phyloP scores from a whole-genome alignment of 2,329 filamentous ascomycete genomes.

The Beauveria sp. region DNA sequence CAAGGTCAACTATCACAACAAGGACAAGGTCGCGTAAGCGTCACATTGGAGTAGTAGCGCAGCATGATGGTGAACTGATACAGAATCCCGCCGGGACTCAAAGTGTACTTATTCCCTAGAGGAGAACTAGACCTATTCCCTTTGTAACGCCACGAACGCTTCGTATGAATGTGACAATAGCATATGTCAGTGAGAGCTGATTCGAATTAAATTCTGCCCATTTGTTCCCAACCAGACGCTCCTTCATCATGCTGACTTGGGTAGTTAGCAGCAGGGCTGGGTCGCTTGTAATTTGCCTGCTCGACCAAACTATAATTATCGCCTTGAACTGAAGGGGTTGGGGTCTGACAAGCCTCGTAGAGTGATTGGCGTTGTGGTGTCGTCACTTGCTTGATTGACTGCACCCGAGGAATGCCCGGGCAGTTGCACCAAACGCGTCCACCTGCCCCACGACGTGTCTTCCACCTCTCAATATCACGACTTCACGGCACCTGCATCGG shows the following conservation, averaged over 20 bases:
- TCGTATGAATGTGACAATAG: background rate
- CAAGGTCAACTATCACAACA: constrained; percentile 94
- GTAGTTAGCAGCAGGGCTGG: background rate
- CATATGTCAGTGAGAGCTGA: background rate
- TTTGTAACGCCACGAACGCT: constrained; percentile 9
- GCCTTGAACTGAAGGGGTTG: background rate
- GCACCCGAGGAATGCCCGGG: constrained; percentile 12
- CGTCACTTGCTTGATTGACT: background rate
- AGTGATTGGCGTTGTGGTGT: background rate
- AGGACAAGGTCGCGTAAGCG: constrained; percentile 58
- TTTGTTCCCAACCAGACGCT: background rate
- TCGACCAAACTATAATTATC: no score
- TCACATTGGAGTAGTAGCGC: constrained; percentile 13
- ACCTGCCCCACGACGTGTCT: constrained; percentile 9
- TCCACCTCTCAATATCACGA: background rate
- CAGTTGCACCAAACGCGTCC: constrained; percentile 8
- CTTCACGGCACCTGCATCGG: background rate
- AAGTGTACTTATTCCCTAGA: constrained; percentile 27
- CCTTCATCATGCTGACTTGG: background rate
- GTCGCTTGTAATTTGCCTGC: no score
- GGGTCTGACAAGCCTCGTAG: background rate
- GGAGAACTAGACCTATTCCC: constrained; percentile 20
- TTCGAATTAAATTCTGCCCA: background rate
- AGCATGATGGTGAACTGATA: constrained; percentile 20
- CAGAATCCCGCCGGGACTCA: constrained; percentile 21